These are phyloP conservation scores for Hirschioporus abietinus DNA, from an alignment of 768 basidiomycete genomes.

Conservation along the genomic window DNA sequence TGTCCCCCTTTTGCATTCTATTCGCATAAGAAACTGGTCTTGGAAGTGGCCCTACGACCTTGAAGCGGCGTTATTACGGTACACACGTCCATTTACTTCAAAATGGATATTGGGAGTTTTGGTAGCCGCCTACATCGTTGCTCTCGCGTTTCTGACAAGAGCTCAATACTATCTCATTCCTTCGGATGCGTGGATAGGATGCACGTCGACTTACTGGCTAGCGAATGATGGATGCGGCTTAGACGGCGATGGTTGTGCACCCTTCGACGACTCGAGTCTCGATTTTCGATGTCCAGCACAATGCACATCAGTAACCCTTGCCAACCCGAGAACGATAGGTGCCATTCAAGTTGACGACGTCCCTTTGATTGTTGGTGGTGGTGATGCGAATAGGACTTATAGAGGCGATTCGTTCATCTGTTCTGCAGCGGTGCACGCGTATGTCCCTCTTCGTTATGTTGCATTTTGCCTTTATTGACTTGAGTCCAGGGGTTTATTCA, in stretches of 20 bases:
- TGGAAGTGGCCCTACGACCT: neutral
- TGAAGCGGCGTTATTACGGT: constrained; percentile 47
- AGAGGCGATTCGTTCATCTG: constrained; percentile 84
- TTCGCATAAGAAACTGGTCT: neutral
- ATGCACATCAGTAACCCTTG: constrained; percentile 55
- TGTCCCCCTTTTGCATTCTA: neutral
- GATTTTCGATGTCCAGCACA: constrained; percentile 81
- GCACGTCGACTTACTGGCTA: constrained; percentile 68
- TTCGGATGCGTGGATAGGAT: constrained; percentile 55
- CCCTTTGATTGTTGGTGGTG: constrained; percentile 83
- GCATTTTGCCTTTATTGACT: neutral
- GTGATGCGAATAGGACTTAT: constrained; percentile 65
- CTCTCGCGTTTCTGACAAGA: constrained; percentile 65
- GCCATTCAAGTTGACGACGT: constrained; percentile 56
- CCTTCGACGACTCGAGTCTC: constrained; percentile 55
- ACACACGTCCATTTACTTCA: constrained; percentile 47
- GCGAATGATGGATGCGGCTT: constrained; percentile 70
- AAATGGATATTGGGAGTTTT: constrained; percentile 53
- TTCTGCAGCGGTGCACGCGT: constrained; percentile 79
- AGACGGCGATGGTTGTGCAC: constrained; percentile 58
- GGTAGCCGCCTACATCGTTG: constrained; percentile 59
- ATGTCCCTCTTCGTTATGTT: constrained; percentile 24
- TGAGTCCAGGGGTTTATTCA: constrained; percentile 53
- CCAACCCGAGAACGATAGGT: constrained; percentile 74
- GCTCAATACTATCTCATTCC: constrained; percentile 70